Evolutionary conservation across 163 green algal species (phyloP).

Genomic region (Scenedesmus sp.): DNA sequence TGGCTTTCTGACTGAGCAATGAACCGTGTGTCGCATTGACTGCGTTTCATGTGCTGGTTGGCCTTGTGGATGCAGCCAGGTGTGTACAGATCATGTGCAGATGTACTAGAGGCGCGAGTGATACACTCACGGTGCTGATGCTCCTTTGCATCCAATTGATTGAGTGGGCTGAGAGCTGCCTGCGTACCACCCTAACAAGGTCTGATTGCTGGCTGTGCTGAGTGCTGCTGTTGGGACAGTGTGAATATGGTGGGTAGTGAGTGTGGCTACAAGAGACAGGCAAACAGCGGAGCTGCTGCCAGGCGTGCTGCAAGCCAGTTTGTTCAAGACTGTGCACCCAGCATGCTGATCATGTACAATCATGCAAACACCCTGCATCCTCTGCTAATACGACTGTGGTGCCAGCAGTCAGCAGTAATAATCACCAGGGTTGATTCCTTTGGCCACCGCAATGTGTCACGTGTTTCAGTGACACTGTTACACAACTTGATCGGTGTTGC

Average conservation of each 20-base stretch:
- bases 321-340: not conserved
- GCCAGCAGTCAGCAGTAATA: not conserved
- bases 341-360: not conserved
- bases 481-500: too few relatives aligned
- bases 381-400: not conserved
- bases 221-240: not conserved
- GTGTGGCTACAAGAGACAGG: not conserved
- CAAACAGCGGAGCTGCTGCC: not conserved
- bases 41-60: too few relatives aligned
- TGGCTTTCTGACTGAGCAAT: too few relatives aligned
- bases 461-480: not conserved
- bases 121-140: not conserved
- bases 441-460: not conserved
- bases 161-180: too few relatives aligned
- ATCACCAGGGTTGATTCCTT: not conserved
- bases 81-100: too few relatives aligned
- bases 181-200: too few relatives aligned
- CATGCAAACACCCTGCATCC: not conserved
- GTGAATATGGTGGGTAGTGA: not conserved
- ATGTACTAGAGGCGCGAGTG: too few relatives aligned
- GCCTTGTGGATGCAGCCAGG: too few relatives aligned
- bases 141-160: not conserved
- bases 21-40: too few relatives aligned
- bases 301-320: not conserved
- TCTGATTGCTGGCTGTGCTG: not conserved